phyloP scores from a whole-genome alignment of 2,329 filamentous ascomycete genomes.

The Colletotrichum salicis region DNA sequence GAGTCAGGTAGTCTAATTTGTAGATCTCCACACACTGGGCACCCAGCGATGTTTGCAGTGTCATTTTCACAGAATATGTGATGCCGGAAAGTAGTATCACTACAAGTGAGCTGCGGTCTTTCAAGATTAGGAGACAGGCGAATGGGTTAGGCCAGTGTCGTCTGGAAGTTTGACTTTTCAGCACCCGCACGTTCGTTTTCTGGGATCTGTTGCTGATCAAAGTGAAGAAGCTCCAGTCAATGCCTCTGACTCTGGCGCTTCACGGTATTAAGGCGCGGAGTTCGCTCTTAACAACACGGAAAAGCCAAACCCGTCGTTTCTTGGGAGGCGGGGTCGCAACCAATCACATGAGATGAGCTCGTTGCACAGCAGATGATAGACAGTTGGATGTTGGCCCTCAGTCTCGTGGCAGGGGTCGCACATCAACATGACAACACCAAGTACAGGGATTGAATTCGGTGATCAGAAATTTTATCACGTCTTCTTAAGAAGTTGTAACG shows the following conservation, averaged over 20 bases:
- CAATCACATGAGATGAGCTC: background rate
- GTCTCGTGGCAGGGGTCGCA: background rate
- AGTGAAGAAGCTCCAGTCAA: background rate
- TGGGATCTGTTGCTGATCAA: background rate
- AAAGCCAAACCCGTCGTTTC: background rate
- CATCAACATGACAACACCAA: background rate
- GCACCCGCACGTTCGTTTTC: background rate
- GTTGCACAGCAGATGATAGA: background rate
- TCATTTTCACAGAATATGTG: conserved; percentile 31
- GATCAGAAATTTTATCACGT: too few species aligned
- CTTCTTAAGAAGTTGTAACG: too few species aligned
- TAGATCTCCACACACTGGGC: conserved; percentile 33
- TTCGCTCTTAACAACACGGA: too few species aligned
- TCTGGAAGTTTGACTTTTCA: background rate
- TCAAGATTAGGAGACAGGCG: background rate
- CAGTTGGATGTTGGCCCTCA: background rate
- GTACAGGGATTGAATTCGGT: too few species aligned
- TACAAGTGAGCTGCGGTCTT: background rate
- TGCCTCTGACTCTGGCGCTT: background rate
- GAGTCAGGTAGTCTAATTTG: conserved; percentile 32
- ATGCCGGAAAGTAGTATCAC: conserved; percentile 34
- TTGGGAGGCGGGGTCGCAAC: background rate
- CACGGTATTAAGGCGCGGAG: background rate
- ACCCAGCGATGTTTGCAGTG: conserved; percentile 9
- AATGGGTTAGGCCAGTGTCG: background rate